Evolutionary conservation across 2,329 filamentous ascomycete species (phyloP), one percentile per base, ranked within the genome.

Genomic region (Cladosporium sp.): DNA sequence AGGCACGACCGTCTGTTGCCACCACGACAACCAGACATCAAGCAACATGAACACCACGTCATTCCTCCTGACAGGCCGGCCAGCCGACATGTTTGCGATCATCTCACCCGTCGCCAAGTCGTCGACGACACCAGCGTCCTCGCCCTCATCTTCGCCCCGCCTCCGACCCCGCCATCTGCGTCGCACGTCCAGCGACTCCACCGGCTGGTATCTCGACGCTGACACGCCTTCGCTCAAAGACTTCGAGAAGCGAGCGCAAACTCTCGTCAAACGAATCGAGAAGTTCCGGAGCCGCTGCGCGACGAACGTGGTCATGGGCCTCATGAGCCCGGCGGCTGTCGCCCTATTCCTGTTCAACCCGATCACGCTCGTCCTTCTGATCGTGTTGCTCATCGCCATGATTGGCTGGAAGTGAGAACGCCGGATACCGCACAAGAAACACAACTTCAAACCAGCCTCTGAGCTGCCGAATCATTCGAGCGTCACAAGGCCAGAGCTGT

Each of bases 301-400:
- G 35, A 61, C 64, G 53, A 65, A 63, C 53, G 53, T 63, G 14
- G 63, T 67, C 13, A 67, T 67, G 64, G 64, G 60, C 2, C 49
- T 67, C 33, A 56, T 66, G 49, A 51, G 62, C 38, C 63, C 63
- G 4, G 64, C 63, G 51, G 61, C 63, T 14, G 32, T 66, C 35
- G 58, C 63, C 33, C 41, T 67, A 46, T 62, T 67, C 40, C 43
- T 64, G 40, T 61, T 66, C 45, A 64, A 67, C 56, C 64, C 64
- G 46, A 49, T 65, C 31, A 54, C 54, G 40, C 52, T 67, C 54
- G 46, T 67, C 4, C 9, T 65, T 18, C 60, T 57, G 56, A 16
- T 60, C 2, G 22, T 59, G 42, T 6, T 63, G 43, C 46, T 54
- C n/a, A 35, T 58, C 13, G 56, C 54, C 55, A 14, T 16, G n/a